Percentiles rank a stretch among this genome's conserved stretches.
Conservation (phyloP, 805 yeast species). For the Teunomyces tritomae region DNA sequence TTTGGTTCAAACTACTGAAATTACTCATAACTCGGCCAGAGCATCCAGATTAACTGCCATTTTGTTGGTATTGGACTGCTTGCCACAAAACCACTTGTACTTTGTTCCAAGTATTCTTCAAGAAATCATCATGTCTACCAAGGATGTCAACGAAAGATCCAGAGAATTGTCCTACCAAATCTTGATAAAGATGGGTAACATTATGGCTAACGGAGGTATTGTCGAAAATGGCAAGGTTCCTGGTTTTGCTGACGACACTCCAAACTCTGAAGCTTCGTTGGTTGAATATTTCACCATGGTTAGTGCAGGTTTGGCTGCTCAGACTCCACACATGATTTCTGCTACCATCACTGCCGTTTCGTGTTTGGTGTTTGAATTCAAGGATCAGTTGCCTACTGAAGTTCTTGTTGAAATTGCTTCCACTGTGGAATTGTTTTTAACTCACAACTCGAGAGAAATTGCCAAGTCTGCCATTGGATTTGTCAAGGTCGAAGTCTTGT, state of each 20-base stretch:
- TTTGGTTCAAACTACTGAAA: slow-evolving; percentile 53
- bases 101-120: slow-evolving; percentile 82
- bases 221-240: slow-evolving; percentile 65
- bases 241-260: slow-evolving; percentile 59
- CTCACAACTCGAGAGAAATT: slow-evolving; percentile 88
- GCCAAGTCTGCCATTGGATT: slow-evolving; percentile 94
- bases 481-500: slow-evolving; percentile 81
- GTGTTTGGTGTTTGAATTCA: slow-evolving; percentile 83
- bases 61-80: slow-evolving; percentile 51
- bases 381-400: slow-evolving; percentile 56
- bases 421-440: slow-evolving; percentile 84
- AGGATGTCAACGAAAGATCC: slow-evolving; percentile 89
- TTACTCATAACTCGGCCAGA: slow-evolving; percentile 71
- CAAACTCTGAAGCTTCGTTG: slow-evolving; percentile 65
- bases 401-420: slow-evolving; percentile 72
- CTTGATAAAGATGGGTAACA: slow-evolving; percentile 75
- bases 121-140: slow-evolving; percentile 86
- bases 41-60: slow-evolving; percentile 76
- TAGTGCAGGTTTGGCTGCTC: slow-evolving; percentile 94
- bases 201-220: slow-evolving; percentile 67
- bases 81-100: slow-evolving; percentile 64
- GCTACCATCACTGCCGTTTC: slow-evolving; percentile 89
- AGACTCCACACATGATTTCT: slow-evolving; percentile 92
- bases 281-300: slow-evolving; percentile 89
- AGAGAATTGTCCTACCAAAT: slow-evolving; percentile 76